Base-by-base conservation (phyloP, 768 basidiomycete species). In the Galerina marginata region DNA sequence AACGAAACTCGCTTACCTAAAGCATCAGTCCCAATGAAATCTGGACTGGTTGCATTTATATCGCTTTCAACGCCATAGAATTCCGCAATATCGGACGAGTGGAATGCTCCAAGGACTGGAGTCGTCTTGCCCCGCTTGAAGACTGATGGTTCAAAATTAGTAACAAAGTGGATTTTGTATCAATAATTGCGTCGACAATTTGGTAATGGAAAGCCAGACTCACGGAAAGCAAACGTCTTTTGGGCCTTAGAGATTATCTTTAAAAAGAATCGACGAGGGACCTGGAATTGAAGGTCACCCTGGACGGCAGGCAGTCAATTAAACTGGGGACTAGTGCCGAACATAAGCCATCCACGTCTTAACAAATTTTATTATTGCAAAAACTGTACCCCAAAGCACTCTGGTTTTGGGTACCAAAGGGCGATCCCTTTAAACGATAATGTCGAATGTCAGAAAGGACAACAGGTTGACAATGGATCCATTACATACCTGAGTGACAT, bases 281-380 rank as follows among this genome's bases (percentile, higher is more conserved):
- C 72, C 33, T 77, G 71, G 62, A 78, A 79, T 10, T 59, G 51
- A 6, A 68, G 47, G 58, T 81, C 79, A 1, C 79, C 79, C 46
- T 33, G 29, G 71, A 71, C 12, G 78, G 77, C 75, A 1, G 78
- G 72, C 6, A 79, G 58, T 3, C 80, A 74, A 58, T 80, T 80
- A 64, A 68, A 80, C 61, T 80, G 53, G 3, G 78, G 77, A 2
- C 77, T 77, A 33, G 40, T 33, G 9, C 10, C n/a, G 43, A 33
- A 2, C 29, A 33, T 33, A 33, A 33, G 29, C 20, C 29, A 33
- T 33, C 29, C 2, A 33, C 7, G 3, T 12, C 10, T 10, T 9
- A 20, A 38, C 12, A n/a, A 9, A 38, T 29, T 16, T 16, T 23
- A 42, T 10, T 7, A 26, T 15, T 16, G 9, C 44, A n/a, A 37